These are phyloP conservation scores for Aspergillus tamarii DNA, from an alignment of 2,329 filamentous ascomycete species.

Conservation along the genomic window DNA sequence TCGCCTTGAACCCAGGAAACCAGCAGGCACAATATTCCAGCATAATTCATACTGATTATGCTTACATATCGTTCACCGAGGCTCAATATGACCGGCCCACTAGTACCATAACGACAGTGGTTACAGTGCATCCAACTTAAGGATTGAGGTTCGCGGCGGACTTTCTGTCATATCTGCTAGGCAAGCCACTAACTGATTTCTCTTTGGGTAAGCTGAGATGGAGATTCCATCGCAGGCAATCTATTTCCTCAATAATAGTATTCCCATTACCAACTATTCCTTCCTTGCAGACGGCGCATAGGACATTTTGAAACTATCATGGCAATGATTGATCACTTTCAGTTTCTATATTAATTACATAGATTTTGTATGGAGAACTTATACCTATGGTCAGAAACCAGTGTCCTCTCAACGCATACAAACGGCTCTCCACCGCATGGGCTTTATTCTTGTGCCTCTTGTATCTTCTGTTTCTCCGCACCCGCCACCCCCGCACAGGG, in stretches of 20 bases:
- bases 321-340: neutral
- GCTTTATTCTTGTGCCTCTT: neutral
- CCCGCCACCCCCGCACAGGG: neutral
- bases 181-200: no score
- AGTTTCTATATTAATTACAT: neutral
- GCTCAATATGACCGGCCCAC: neutral
- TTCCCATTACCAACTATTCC: neutral
- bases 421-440: neutral
- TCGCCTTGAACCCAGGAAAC: conserved; percentile 2
- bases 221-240: neutral
- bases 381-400: neutral
- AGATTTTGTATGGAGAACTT: neutral
- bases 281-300: neutral
- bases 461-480: neutral
- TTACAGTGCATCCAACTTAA: neutral
- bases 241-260: neutral
- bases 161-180: no score
- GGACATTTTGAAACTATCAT: neutral
- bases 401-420: neutral
- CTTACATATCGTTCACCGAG: neutral
- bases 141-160: no score
- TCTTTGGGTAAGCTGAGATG: no score
- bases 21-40: neutral
- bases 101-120: neutral
- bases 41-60: neutral